Conservation (phyloP, 2,329 filamentous ascomycete species). For the Claviceps humidiphila region DNA sequence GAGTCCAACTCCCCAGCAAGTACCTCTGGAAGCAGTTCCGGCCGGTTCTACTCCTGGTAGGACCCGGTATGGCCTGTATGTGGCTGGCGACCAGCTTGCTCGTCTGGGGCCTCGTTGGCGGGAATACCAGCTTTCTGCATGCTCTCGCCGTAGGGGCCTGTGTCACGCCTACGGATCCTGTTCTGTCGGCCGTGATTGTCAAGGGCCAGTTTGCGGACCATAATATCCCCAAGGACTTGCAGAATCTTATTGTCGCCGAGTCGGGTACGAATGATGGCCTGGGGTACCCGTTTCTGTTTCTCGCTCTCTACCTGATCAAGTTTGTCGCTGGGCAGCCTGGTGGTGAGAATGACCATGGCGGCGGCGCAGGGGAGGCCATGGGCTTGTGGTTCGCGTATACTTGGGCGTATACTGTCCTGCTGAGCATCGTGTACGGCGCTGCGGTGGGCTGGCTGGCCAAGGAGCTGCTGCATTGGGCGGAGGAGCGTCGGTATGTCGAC, state of each 20-base stretch:
- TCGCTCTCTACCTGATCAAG: constrained; percentile 73
- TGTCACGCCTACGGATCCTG: constrained; percentile 83
- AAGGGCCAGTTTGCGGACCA: constrained; percentile 90
- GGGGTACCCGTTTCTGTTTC: constrained; percentile 78
- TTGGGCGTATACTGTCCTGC: constrained; percentile 67
- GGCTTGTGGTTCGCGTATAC: constrained; percentile 76
- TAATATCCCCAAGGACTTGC: constrained; percentile 69
- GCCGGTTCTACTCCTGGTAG: constrained; percentile 59
- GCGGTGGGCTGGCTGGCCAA: constrained; percentile 71
- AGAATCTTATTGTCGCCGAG: constrained; percentile 70
- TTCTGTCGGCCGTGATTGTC: constrained; percentile 78
- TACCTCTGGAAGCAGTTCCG: constrained; percentile 73
- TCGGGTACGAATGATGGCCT: constrained; percentile 82
- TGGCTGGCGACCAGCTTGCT: constrained; percentile 72
- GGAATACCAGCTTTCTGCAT: constrained; percentile 55
- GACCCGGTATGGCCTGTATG: constrained; percentile 76
- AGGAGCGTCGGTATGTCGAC: constrained; percentile 70
- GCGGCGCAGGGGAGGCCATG: constrained; percentile 52
- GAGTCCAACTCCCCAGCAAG: constrained; percentile 72
- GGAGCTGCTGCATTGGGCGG: constrained; percentile 70
- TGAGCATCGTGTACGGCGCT: constrained; percentile 67
- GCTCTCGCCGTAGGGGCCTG: constrained; percentile 72
- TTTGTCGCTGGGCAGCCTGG: constrained; percentile 30
- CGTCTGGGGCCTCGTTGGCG: constrained; percentile 61
- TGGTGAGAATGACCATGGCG: constrained; percentile 39